Evolutionary conservation across 495 filamentous ascomycete species (phyloP), one percentile per base, ranked within the genome.

Genomic region (Parathielavia appendiculata): DNA sequence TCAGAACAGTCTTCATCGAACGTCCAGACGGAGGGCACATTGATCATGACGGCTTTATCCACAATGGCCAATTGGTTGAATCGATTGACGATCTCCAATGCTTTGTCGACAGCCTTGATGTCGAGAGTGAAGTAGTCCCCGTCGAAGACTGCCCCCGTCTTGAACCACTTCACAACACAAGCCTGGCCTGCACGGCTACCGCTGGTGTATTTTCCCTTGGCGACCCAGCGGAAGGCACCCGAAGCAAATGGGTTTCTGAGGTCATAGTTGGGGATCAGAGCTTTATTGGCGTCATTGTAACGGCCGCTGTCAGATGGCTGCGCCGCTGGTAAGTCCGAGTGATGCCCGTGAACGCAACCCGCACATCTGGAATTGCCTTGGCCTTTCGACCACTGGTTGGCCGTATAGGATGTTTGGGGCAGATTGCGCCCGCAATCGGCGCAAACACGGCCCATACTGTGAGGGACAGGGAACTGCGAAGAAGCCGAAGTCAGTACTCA

Each of bases 131-230:
- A 76, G 57, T 66, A 74, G 17, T 70, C 63, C 0, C n/a, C 38
- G 13, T 64, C 62, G 46, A 66, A 71, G 30, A 61, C 63, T 1
- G 53, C 57, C 12, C 66, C 66, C 1, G 60, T 60, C 56, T 72
- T 74, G 56, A 73, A 75, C 66, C 70, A 68, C 57, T 76, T 76
- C 35, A n/a, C 16, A 22, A 75, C 69, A 36, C 70, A 73, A 3
- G 50, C 51, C 54, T 75, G 59, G 20, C 67, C 69, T 0, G 0
- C 9, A 8, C 70, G 66, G 0, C 13, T 7, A 6, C 70, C 72
- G 2, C 17, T 34, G 19, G 20, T 61, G 41, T 74, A 75, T 12
- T 1, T 50, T 10, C 66, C 73, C 36, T 69, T 66, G 22, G 65
- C 64, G 16, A 74, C 70, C 59, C 56, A 66, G 22, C 69, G 67